A percentile compares a stretch with the other conserved stretches of the same genome.
Evolutionary conservation across 2,329 filamentous ascomycete genomes (phyloP).

Genomic region (Penicillium nordicum): DNA sequence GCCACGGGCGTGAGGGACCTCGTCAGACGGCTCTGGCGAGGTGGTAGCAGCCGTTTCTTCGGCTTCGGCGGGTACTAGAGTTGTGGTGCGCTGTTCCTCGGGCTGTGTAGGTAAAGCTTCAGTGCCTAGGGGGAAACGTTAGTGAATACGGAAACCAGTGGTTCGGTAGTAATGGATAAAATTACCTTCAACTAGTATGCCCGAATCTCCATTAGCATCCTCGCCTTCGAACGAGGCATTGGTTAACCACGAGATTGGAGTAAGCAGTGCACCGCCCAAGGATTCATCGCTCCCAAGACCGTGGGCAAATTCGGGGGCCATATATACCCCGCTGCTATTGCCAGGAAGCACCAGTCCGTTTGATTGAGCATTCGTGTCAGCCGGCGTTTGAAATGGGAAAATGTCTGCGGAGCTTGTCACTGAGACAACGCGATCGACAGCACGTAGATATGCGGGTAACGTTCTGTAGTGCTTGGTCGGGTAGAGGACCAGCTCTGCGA

Average conservation of each 20-base stretch:
- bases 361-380: conserved; percentile 17
- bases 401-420: conserved; percentile 77
- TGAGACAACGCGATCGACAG: conserved; percentile 82
- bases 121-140: background rate
- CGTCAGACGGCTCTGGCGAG: conserved; percentile 56
- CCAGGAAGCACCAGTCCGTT: conserved; percentile 55
- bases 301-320: conserved; percentile 32
- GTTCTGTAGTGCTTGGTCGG: conserved; percentile 77
- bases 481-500: conserved; percentile 77
- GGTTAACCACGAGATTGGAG: conserved; percentile 86
- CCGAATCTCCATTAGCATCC: conserved; percentile 17
- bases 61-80: conserved; percentile 1
- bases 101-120: conserved; percentile 6
- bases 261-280: conserved; percentile 83
- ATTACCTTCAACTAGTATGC: conserved; percentile 21
- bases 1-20: conserved; percentile 73
- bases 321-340: conserved; percentile 36
- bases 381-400: conserved; percentile 66
- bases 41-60: conserved; percentile 20
- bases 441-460: conserved; percentile 80
- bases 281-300: conserved; percentile 78
- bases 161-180: background rate
- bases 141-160: background rate
- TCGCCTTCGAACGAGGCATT: conserved; percentile 32
- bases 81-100: background rate